A percentile compares a stretch with the other conserved stretches of the same genome.
phyloP scores from a whole-genome alignment of 2,329 filamentous ascomycete genomes.

The Diaporthe ilicicola region DNA sequence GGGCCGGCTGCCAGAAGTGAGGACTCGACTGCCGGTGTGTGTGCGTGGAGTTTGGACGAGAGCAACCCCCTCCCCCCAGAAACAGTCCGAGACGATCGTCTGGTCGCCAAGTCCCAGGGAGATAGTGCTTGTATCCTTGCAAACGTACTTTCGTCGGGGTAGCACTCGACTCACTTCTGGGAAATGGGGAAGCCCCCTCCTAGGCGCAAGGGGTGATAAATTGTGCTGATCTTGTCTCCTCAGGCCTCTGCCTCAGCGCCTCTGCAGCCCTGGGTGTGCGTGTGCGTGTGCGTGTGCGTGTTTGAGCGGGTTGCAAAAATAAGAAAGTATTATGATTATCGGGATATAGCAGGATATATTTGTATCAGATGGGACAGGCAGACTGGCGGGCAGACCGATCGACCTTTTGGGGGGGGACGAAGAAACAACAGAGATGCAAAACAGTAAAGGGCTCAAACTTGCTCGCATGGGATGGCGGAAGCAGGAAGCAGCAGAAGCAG shows the following conservation, averaged over 20 bases:
- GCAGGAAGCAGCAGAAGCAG: background rate
- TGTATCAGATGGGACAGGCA: background rate
- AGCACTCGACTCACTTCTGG: background rate
- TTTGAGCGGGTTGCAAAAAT: slow-evolving; percentile 8
- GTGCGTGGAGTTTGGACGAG: slow-evolving; percentile 21
- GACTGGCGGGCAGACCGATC: slow-evolving; percentile 5
- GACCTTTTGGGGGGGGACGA: no score
- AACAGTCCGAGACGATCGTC: slow-evolving; percentile 18
- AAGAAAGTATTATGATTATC: slow-evolving; percentile 4
- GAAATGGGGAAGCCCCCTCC: background rate
- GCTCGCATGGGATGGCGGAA: background rate
- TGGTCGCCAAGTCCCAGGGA: slow-evolving; percentile 21
- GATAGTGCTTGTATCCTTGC: slow-evolving; percentile 9
- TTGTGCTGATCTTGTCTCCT: background rate
- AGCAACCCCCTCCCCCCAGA: background rate
- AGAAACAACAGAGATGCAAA: slow-evolving; percentile 7
- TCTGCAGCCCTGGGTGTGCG: background rate
- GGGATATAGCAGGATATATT: background rate
- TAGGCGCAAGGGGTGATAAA: background rate
- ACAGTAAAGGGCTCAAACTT: background rate
- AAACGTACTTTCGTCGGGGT: background rate
- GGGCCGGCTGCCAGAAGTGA: slow-evolving; percentile 1
- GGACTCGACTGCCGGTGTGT: slow-evolving; percentile 10
- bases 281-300: background rate
- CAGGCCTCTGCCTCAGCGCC: background rate